Base-by-base conservation (phyloP, 2,329 filamentous ascomycete species). In the Curvularia eragrostidis region DNA sequence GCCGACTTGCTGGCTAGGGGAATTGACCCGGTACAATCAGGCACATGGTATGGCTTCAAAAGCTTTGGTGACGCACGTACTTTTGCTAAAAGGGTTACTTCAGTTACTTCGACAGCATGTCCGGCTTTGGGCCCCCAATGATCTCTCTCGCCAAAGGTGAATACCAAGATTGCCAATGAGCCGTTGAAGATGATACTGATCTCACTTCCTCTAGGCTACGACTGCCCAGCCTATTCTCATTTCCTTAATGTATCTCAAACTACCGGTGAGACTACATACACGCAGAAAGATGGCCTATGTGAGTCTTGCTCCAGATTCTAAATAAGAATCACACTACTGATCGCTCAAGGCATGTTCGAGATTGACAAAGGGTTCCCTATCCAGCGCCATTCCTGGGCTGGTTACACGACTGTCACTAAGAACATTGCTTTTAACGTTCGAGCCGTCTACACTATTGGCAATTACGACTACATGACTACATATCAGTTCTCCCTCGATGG, bases 401-500 rank as follows among this genome's bases (percentile, higher is more conserved):
- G 43, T 23, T 15, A 47, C 12, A 47, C 43, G 28, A 47, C 43
- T 23, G 43, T 47, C 12, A 47, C 43, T 23, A 47, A 47, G 5
- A 47, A 47, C n/a, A 32, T 47, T 32, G 43, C 43, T 2, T 34
- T 47, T 5, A 47, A 47, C 10, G n/a, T 47, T 15, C 43, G 43
- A 6, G 43, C 43, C 3, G n/a, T 47, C 26, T 47, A 32, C 43
- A 47, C 43, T 15, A 47, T 47, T 15, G 43, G 43, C 26, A 47
- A 47, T 19, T 47, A 47, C 18, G 43, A 47, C 43, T 47, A 47
- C 43, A 47, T 47, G 43, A 32, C n/a, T 32, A 47, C 43, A 13
- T 47, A 47, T 32, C 43, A 47, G 5, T 47, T 47, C 28, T 47
- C 43, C 26, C 43, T 47, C 18, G 43, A 47, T 34, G 43, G 43